Evolutionary conservation across 1,284 basidiomycete species (phyloP).

Genomic region (Ustanciosporium gigantosporum): DNA sequence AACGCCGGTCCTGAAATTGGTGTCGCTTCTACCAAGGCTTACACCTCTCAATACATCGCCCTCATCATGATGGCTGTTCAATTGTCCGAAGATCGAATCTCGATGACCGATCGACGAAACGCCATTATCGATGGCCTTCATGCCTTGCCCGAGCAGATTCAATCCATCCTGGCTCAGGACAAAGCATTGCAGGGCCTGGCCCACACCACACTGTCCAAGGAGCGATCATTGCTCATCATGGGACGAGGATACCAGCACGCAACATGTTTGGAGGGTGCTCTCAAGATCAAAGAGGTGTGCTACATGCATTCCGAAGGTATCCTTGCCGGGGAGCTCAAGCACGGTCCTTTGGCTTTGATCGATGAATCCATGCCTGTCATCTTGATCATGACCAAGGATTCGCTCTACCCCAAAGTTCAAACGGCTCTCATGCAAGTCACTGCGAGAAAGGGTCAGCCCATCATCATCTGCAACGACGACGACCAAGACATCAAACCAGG

Average conservation of each 20-base stretch:
- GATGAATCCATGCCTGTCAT: slow-evolving; percentile 86
- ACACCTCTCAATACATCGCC: slow-evolving; percentile 99
- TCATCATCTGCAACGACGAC: slow-evolving; percentile 94
- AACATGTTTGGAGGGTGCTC: slow-evolving; percentile 94
- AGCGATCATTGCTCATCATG: slow-evolving; percentile 92
- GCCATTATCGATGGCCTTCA: slow-evolving; percentile 94
- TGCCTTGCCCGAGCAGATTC: slow-evolving; percentile 85
- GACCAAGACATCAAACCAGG: slow-evolving; percentile 76
- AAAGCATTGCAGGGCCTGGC: slow-evolving; percentile 80
- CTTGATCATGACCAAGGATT: slow-evolving; percentile 98
- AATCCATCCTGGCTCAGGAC: slow-evolving; percentile 82
- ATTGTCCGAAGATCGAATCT: slow-evolving; percentile 93
- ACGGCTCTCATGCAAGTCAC: slow-evolving; percentile 94
- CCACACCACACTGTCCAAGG: slow-evolving; percentile 74
- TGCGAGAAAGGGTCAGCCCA: slow-evolving; percentile 89
- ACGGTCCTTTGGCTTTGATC: slow-evolving; percentile 93
- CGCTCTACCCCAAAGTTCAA: slow-evolving; percentile 96
- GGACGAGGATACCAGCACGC: slow-evolving; percentile 97
- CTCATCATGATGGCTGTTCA: slow-evolving; percentile 97
- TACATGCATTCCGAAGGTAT: slow-evolving; percentile 68
- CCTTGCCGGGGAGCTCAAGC: slow-evolving; percentile 96
- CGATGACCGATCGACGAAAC: slow-evolving; percentile 83
- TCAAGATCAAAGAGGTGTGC: slow-evolving; percentile 98
- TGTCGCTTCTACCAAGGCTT: slow-evolving; percentile 99
- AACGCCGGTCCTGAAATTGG: slow-evolving; percentile 99